These are phyloP conservation scores for Coffea canephora DNA, from an alignment of 257 asterid species.

Conservation along the genomic window DNA sequence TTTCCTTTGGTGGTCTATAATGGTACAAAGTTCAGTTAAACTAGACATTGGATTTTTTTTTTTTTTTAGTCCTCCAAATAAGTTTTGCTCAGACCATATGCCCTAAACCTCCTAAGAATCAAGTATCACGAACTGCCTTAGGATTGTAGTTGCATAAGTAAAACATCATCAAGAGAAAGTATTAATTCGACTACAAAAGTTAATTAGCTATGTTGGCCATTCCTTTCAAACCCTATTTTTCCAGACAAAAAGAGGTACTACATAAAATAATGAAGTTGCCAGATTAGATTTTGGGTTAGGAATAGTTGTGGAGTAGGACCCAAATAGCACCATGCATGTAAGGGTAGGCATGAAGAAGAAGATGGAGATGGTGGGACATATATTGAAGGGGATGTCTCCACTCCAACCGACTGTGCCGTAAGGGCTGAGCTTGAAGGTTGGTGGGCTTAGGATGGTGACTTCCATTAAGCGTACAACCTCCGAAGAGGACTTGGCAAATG, in stretches of 20 bases:
- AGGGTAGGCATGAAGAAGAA: not conserved
- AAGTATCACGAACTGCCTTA: too few species aligned
- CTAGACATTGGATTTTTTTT: too few species aligned
- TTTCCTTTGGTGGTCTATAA: not conserved
- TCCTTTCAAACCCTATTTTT: not conserved
- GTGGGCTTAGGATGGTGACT: constrained; percentile 31
- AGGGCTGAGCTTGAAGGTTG: constrained; percentile 24
- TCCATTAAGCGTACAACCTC: constrained; percentile 23
- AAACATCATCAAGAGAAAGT: too few species aligned
- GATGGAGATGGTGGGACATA: constrained; percentile 11
- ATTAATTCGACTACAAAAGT: too few species aligned
- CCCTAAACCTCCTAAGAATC: too few species aligned
- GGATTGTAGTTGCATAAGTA: too few species aligned
- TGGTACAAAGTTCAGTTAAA: too few species aligned
- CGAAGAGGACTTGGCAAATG: constrained; percentile 20
- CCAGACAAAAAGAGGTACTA: too few species aligned
- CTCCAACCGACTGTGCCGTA: constrained; percentile 34
- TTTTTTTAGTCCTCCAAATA: too few species aligned
- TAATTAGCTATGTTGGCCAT: not conserved
- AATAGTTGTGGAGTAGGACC: constrained; percentile 1
- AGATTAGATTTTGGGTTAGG: not conserved
- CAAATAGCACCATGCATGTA: constrained; percentile 10
- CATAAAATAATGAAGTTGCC: not conserved
- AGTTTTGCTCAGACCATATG: too few species aligned
- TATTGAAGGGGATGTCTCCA: constrained; percentile 32